Evolutionary conservation across 1,284 basidiomycete species (phyloP).

Genomic region (Tylopilus sp.): DNA sequence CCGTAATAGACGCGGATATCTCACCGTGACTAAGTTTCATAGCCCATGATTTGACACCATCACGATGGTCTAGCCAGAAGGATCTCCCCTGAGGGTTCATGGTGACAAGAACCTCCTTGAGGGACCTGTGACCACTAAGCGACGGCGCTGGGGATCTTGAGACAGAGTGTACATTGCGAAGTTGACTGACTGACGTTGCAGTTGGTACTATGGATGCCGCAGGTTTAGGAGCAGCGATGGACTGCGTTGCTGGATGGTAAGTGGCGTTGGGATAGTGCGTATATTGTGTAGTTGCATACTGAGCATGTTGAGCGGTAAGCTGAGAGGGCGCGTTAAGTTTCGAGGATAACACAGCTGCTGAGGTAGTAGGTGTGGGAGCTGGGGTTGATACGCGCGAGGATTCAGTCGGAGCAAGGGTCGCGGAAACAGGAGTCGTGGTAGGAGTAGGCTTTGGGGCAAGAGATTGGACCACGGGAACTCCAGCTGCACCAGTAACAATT

Average conservation of each 20-base stretch:
- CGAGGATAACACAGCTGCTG: slow-evolving; percentile 17
- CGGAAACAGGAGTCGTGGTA: slow-evolving; percentile 20
- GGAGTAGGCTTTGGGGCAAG: slow-evolving; percentile 17
- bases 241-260: slow-evolving; percentile 39
- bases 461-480: slow-evolving; percentile 7
- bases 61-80: slow-evolving; percentile 55
- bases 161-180: slow-evolving; percentile 25
- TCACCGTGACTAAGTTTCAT: slow-evolving; percentile 57
- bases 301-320: slow-evolving; percentile 32
- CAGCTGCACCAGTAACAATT: slow-evolving; percentile 28
- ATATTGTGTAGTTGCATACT: slow-evolving; percentile 22
- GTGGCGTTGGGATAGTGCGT: slow-evolving; percentile 50
- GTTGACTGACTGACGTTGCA: slow-evolving; percentile 18
- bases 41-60: slow-evolving; percentile 69
- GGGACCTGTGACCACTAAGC: slow-evolving; percentile 42
- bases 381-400: slow-evolving; percentile 28
- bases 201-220: slow-evolving; percentile 15
- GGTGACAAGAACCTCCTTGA: slow-evolving; percentile 51
- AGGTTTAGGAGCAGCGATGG: slow-evolving; percentile 22
- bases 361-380: slow-evolving; percentile 4
- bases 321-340: slow-evolving; percentile 33
- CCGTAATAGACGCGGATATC: slow-evolving; percentile 48
- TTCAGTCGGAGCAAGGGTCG: slow-evolving; percentile 24
- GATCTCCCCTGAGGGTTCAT: slow-evolving; percentile 59
- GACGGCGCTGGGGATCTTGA: slow-evolving; percentile 50